Evolutionary conservation across 352 stramenopile species (phyloP).

Genomic region (Phytophthora tentaculata): DNA sequence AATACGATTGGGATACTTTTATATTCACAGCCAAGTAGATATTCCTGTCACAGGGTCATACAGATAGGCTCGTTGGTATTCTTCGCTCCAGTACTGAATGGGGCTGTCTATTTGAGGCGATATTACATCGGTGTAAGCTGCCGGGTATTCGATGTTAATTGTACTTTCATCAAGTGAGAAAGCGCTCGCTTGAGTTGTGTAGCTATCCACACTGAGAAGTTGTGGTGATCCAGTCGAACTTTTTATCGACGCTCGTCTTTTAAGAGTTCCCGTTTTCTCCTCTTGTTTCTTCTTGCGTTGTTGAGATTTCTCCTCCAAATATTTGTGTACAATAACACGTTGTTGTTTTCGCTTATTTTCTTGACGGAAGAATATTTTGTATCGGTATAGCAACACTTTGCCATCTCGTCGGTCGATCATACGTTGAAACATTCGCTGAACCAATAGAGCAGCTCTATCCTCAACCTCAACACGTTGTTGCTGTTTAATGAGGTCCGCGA

Average conservation of each 20-base stretch:
- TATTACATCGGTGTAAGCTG: too few species aligned
- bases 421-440: constrained; percentile 44
- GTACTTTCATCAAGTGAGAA: constrained; percentile 27
- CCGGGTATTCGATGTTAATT: too few species aligned
- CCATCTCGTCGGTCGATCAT: constrained; percentile 41
- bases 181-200: constrained; percentile 6
- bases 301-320: constrained; percentile 48
- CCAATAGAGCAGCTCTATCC: constrained; percentile 28
- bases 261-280: constrained; percentile 1
- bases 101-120: constrained; percentile 23
- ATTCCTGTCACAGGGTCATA: constrained; percentile 53
- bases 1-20: too few species aligned
- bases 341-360: constrained; percentile 60
- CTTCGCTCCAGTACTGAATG: constrained; percentile 66
- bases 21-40: constrained; percentile 49
- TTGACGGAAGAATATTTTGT: constrained; percentile 52
- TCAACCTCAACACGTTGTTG: constrained; percentile 33
- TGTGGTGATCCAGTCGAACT: constrained; percentile 5
- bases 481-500: constrained; percentile 33
- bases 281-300: constrained; percentile 36
- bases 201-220: constrained; percentile 12
- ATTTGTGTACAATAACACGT: constrained; percentile 60
- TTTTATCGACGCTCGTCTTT: constrained; percentile 1
- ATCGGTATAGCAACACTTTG: constrained; percentile 45
- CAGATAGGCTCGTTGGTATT: constrained; percentile 57